Base-by-base conservation (phyloP, 2,329 filamentous ascomycete species). In the Fusarium luffae region DNA sequence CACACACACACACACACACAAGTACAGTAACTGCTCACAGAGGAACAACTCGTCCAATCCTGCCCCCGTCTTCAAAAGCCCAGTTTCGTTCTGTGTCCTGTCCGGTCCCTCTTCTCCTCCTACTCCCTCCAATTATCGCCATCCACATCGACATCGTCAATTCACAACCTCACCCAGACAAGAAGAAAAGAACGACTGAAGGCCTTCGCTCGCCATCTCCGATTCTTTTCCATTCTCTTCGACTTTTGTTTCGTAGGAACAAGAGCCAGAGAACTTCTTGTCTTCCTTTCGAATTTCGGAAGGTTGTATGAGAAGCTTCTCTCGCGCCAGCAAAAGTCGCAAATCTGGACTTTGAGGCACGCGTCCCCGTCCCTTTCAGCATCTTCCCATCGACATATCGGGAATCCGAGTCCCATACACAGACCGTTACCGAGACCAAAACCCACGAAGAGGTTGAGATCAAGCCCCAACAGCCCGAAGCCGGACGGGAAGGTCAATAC, bases 341-440 rank as follows among this genome's bases (percentile, higher is more conserved):
- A 93, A 98, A 93, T 88, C 94, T 98, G 94, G 94, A 98, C 93
- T 98, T 97, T 96, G 94, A 97, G 92, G 94, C 94, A 86, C 93
- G 94, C 85, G 93, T 98, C 85, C 93, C 95, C 88, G 96, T 98
- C 86, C 95, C 95, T 86, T 97, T 98, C 91, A 98, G 94, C 93
- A 92, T 98, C 92, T 98, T 98, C 90, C 95, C 95, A 88, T 97
- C 94, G 85, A 93, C 94, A 85, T 98, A 98, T 89, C 90, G 92
- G 82, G 86, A 86, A 82, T 81, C 80, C 78, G 81, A 81, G 72
- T 76, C 76, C 69, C 77, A 82, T 73, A 79, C 86, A 85, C 86
- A 86, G 82, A 86, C 85, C 79, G 84, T 77, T 71, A 85, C 78
- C 81, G 79, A 84, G 88, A 85, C 78, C 81, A 79, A 84, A 88